phyloP scores from a whole-genome alignment of 2,329 filamentous ascomycete genomes.

The Arthrobotrys sinensis region DNA sequence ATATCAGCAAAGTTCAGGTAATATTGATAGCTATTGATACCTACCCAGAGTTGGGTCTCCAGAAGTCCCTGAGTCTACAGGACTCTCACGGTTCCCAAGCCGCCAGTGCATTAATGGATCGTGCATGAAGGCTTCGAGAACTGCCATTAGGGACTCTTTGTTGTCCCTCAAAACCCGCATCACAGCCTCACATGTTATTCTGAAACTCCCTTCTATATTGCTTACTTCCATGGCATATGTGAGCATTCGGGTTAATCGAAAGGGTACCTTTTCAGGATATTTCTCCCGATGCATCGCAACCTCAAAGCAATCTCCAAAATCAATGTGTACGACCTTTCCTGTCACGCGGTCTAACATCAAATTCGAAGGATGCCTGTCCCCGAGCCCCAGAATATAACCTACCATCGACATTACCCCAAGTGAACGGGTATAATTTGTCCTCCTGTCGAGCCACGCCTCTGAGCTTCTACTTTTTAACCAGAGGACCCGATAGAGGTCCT shows the following conservation, averaged over 20 bases:
- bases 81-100: slow-evolving; percentile 70
- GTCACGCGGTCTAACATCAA: slow-evolving; percentile 96
- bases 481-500: slow-evolving; percentile 96
- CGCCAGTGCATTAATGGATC: slow-evolving; percentile 99
- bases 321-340: slow-evolving; percentile 97
- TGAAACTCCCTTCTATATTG: slow-evolving; percentile 98
- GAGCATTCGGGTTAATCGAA: slow-evolving; percentile 97
- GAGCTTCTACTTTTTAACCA: slow-evolving; percentile 99
- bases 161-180: slow-evolving; percentile 97
- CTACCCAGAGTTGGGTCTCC: slow-evolving; percentile 33
- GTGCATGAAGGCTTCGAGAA: slow-evolving; percentile 98
- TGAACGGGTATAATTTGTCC: slow-evolving; percentile 98
- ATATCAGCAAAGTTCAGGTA: not conserved
- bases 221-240: slow-evolving; percentile 99
- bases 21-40: not conserved
- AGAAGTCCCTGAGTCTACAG: slow-evolving; percentile 56
- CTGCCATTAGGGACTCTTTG: slow-evolving; percentile 98
- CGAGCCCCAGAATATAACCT: slow-evolving; percentile 97
- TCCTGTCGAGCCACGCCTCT: slow-evolving; percentile 95
- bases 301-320: slow-evolving; percentile 99
- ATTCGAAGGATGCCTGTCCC: slow-evolving; percentile 97
- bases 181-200: slow-evolving; percentile 97
- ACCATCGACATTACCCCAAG: slow-evolving; percentile 99
- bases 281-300: slow-evolving; percentile 99
- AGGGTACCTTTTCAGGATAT: slow-evolving; percentile 96